phyloP scores from a whole-genome alignment of 108 stramenopile genomes.

The Cyclotella cryptica region DNA sequence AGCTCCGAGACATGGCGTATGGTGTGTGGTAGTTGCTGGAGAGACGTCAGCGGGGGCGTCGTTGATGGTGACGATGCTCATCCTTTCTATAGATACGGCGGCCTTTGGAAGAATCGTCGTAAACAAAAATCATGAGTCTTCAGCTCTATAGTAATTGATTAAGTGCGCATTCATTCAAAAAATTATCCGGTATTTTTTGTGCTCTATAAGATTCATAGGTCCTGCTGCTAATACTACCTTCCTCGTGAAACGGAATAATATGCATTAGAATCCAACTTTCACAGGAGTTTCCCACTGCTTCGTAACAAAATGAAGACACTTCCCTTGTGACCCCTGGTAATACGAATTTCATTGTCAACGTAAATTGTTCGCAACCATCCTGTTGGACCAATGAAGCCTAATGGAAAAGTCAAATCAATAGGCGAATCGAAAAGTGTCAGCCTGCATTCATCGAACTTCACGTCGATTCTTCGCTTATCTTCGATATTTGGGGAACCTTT shows the following conservation, averaged over 20 bases:
- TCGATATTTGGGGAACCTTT: constrained; percentile 56
- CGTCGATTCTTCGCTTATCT: constrained; percentile 73
- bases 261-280: background rate
- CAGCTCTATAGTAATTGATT: background rate
- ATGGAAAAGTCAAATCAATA: constrained; percentile 60
- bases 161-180: too few species aligned
- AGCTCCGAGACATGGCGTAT: constrained; percentile 67
- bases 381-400: constrained; percentile 73
- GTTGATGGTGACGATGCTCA: constrained; percentile 83
- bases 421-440: constrained; percentile 57
- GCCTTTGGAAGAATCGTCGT: constrained; percentile 87
- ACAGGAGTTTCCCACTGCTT: constrained; percentile 15
- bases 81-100: constrained; percentile 89
- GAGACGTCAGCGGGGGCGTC: constrained; percentile 81
- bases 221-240: too few species aligned
- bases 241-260: too few species aligned
- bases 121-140: constrained; percentile 1
- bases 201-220: too few species aligned
- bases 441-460: constrained; percentile 78
- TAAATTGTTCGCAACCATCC: constrained; percentile 82
- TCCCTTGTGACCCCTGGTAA: constrained; percentile 87
- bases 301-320: constrained; percentile 81
- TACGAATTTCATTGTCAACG: constrained; percentile 78
- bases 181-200: too few species aligned
- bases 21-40: constrained; percentile 91